A percentile compares a stretch with the other conserved stretches of the same genome.
Evolutionary conservation across 257 asterid species (phyloP).

Genomic region (Perilla frutescens): DNA sequence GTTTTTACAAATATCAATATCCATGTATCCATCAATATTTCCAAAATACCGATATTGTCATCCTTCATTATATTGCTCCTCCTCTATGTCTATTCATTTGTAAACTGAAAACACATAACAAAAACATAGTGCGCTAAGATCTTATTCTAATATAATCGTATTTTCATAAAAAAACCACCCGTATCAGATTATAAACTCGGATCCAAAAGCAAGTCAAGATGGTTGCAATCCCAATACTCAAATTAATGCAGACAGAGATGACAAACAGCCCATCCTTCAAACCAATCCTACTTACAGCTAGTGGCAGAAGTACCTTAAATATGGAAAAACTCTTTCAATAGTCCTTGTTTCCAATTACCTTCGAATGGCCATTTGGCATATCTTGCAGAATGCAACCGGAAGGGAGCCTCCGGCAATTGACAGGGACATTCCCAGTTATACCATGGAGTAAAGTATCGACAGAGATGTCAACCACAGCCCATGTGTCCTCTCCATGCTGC

Average conservation of each 20-base stretch:
- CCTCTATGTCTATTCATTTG: conserved; percentile 34
- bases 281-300: neutral
- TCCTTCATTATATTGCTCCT: conserved; percentile 11
- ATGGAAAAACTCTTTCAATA: neutral
- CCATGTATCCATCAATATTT: neutral
- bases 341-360: conserved; percentile 48
- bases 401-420: conserved; percentile 79
- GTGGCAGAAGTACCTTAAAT: neutral
- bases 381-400: conserved; percentile 85
- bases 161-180: too few species aligned
- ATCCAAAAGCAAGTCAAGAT: conserved; percentile 17
- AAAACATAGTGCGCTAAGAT: neutral
- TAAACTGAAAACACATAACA: conserved; percentile 32
- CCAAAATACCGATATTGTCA: neutral
- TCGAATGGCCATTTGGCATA: conserved; percentile 70
- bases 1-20: neutral
- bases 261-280: neutral
- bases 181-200: neutral
- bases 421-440: conserved; percentile 32
- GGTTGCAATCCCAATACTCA: neutral
- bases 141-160: neutral
- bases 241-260: too few species aligned
- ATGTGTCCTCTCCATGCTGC: conserved; percentile 70
- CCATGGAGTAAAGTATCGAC: conserved; percentile 56
- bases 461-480: conserved; percentile 93